These are phyloP conservation scores for Eragrostis nindensis DNA, from an alignment of 176 grass and related monocot species.

Conservation along the genomic window DNA sequence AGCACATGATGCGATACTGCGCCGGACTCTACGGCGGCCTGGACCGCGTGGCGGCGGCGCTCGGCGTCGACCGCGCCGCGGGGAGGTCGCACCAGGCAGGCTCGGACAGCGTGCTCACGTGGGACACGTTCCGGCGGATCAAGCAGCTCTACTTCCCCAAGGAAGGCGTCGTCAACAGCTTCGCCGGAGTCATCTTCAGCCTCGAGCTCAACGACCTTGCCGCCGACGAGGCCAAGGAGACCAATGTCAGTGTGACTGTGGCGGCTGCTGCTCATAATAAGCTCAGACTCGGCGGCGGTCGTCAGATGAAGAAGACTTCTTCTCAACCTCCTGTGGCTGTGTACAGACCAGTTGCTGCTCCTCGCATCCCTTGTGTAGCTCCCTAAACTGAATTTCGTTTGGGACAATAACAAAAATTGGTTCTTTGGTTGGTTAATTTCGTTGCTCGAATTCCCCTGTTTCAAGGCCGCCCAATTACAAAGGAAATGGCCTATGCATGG, in stretches of 20 bases:
- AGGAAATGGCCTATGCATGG: background rate
- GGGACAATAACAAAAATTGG: background rate
- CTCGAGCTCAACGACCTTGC: slow-evolving; percentile 37
- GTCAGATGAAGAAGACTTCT: too few relatives aligned
- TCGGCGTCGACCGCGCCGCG: slow-evolving; percentile 52
- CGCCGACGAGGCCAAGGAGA: background rate
- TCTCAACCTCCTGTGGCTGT: too few relatives aligned
- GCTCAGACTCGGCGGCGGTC: too few relatives aligned
- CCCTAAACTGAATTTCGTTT: background rate
- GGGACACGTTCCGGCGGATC: slow-evolving; percentile 66
- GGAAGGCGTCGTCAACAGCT: background rate
- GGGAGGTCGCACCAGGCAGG: slow-evolving; percentile 76
- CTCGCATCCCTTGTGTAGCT: background rate
- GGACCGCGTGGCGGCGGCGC: slow-evolving; percentile 54
- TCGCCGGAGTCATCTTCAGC: slow-evolving; percentile 57
- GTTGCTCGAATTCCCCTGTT: background rate
- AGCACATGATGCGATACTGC: slow-evolving; percentile 62
- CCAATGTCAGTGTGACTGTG: background rate
- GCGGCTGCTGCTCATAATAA: background rate
- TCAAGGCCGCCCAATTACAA: background rate
- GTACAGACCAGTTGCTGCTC: background rate
- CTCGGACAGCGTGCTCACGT: slow-evolving; percentile 83
- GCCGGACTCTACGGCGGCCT: slow-evolving; percentile 60
- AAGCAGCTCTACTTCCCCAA: slow-evolving; percentile 57
- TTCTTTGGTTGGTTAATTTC: slow-evolving; percentile 41